A percentile compares a stretch with the other conserved stretches of the same genome.
phyloP scores from a whole-genome alignment of 257 asterid species.

The Nicotiana tomentosiformis region DNA sequence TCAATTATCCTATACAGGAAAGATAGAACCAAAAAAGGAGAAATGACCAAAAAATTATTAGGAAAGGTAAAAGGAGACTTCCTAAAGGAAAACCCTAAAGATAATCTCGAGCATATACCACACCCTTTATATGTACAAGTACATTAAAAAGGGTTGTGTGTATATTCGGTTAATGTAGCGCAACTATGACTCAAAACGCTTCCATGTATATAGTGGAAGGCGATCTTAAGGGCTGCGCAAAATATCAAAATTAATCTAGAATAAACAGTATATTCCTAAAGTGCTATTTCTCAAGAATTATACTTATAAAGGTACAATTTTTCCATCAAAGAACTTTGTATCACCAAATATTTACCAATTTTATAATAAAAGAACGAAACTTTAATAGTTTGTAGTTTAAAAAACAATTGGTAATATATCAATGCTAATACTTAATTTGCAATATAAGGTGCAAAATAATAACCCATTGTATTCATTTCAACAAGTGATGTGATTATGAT shows the following conservation, averaged over 20 bases:
- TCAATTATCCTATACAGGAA: neutral
- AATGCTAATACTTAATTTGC: no score
- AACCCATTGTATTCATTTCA: no score
- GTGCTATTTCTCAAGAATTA: no score
- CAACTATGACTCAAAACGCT: slow-evolving; percentile 94
- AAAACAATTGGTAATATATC: no score
- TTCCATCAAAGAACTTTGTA: no score
- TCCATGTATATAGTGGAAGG: slow-evolving; percentile 70
- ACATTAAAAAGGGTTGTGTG: neutral
- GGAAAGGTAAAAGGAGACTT: neutral
- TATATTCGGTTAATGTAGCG: neutral
- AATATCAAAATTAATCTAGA: neutral
- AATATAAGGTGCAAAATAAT: no score
- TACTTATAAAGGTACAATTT: no score
- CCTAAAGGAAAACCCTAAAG: neutral
- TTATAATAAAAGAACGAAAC: no score
- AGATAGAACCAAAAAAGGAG: neutral
- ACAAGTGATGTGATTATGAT: no score
- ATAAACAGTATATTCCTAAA: neutral
- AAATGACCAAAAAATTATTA: neutral
- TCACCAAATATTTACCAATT: no score
- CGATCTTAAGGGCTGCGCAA: slow-evolving; percentile 95
- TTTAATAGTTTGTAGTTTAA: no score
- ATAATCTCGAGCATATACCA: neutral
- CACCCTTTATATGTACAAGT: neutral